Base-by-base conservation (phyloP, 768 basidiomycete genomes). In the Tylopilus plumbeoviolaceoides region DNA sequence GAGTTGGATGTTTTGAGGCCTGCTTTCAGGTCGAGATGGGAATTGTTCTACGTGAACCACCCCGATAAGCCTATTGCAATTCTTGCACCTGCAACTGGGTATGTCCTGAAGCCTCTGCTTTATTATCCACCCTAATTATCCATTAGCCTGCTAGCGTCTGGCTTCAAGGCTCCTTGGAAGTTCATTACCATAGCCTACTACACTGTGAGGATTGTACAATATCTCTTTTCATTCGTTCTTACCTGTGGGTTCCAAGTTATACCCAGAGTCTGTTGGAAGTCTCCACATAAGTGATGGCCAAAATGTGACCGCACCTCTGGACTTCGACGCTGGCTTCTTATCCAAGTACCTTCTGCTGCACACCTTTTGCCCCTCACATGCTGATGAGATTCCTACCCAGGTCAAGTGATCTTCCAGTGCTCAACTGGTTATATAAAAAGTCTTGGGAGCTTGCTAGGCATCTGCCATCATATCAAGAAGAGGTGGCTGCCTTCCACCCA, bases 31-130 rank as follows among this genome's bases (percentile, higher is more conserved):
- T 20, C 18, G 23, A 67, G 73, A 45, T 87, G 85, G 84, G 66
- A 76, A 2, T 62, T 66, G 10, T 80, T 78, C 63, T 86, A 79
- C 44, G 70, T 63, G 21, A 62, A 70, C 18, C 69, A 67, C 8
- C 76, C 78, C 0, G 85, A 86, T 59, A 85, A 84, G 56, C 75
- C 83, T 8, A 74, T 81, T n/a, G 57, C 76, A 35, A 71, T 74
- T 42, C 61, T 81, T 12, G 75, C 66, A 0, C 54, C 72, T 0
- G 54, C 75, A 18, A 64, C 76, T 5, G 73, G 71, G 79, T 82
- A 58, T 44, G 73, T 30, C 8, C 2, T 8, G 8, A 11, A 4
- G 11, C 12, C 18, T 2, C 36, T 18, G 21, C 23, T 11, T 2
- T 33, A 10, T 4, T 33, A 0, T 33, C 21, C 3, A 38, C 20